Conservation (phyloP, 1,284 basidiomycete species). For the Ceratobasidium sp. region DNA sequence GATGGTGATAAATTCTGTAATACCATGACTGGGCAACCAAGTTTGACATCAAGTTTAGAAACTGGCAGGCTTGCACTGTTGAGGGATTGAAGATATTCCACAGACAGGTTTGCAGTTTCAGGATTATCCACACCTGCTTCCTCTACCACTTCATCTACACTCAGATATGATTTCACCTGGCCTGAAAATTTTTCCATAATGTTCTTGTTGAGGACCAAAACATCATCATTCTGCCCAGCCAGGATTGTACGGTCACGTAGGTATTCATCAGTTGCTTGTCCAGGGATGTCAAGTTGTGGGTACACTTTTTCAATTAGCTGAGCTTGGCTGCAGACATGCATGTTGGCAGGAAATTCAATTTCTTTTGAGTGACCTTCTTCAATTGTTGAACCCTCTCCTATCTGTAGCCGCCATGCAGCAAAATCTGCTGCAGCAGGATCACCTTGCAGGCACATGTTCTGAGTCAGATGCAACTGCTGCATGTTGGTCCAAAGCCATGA, state of each 20-base stretch:
- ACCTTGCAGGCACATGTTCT: constrained; percentile 53
- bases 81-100: constrained; percentile 49
- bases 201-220: constrained; percentile 49
- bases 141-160: constrained; percentile 48
- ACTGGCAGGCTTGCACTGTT: constrained; percentile 49
- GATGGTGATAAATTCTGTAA: constrained; percentile 50
- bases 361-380: constrained; percentile 48
- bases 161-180: constrained; percentile 44
- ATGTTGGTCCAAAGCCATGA: constrained; percentile 52
- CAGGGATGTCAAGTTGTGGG: constrained; percentile 42
- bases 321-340: constrained; percentile 44
- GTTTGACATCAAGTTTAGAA: constrained; percentile 48
- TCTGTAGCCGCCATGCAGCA: constrained; percentile 54
- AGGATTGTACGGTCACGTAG: constrained; percentile 51
- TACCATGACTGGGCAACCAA: constrained; percentile 51
- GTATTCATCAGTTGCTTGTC: constrained; percentile 44
- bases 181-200: constrained; percentile 50
- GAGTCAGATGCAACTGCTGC: constrained; percentile 47
- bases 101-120: constrained; percentile 35
- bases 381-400: constrained; percentile 52
- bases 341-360: constrained; percentile 48
- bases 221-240: constrained; percentile 52
- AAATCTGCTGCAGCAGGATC: constrained; percentile 48
- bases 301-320: constrained; percentile 51
- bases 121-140: constrained; percentile 43